Evolutionary conservation across 2,329 filamentous ascomycete species (phyloP), one percentile per base, ranked within the genome.

Genomic region (Scedosporium aurantiacum): DNA sequence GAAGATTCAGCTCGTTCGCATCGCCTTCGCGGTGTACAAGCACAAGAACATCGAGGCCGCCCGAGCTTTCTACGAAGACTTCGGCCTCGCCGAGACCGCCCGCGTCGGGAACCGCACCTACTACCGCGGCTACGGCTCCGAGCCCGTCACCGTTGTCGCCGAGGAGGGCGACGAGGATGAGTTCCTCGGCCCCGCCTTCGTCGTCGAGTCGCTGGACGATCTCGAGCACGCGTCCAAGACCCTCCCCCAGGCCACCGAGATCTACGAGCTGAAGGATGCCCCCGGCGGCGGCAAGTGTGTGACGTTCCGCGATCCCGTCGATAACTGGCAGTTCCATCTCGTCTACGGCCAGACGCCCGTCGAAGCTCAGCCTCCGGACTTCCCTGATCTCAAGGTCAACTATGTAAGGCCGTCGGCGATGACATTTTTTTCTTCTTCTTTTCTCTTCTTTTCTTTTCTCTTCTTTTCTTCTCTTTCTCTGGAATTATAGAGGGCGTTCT

Each of bases 51-150:
- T 78, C n/a, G 71, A 72, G 2, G 68, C 69, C 10, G 76, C 76
- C 5, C 69, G 70, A 60, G 61, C 70, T 28, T 81, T 81, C 67
- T 68, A 77, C n/a, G 64, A 71, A 3, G 78, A 80, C 69, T 81
- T 81, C 64, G 79, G 79, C 63, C 78, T 80, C 68, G 69, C 67
- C 45, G 72, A 76, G 65, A 68, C 69, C 8, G 72, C 73, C 63
- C 69, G 68, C 60, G 65, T 69, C 2, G 75, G 73, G 28, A 72
- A 77, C 55, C 76, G 72, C 61, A 79, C 81, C 37, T 87, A 82
- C 73, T 85, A 79, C 69, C 79, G 82, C 47, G 84, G 84, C 18
- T 86, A 85, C 67, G 83, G 84, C 14, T 72, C 71, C 5, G 83
- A 86, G 65, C 82, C 82, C 12, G 86, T 83, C 68, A 73, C 85